Conservation (phyloP, 805 yeast genomes). For the Kregervanrija fluxuum region DNA sequence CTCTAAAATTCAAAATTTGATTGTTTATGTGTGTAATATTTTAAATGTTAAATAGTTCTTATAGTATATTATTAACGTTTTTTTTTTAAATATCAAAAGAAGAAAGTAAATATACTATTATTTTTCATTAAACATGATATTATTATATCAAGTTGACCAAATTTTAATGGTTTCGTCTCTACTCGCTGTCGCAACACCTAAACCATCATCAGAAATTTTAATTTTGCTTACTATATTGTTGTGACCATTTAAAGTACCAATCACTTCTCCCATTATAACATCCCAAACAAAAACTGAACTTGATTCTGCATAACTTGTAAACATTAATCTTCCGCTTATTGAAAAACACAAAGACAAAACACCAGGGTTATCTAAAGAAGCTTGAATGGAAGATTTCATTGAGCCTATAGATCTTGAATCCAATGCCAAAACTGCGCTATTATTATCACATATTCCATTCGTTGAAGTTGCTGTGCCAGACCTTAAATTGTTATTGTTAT, state of each 20-base stretch:
- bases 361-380: conserved; percentile 53
- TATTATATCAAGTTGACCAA: conserved; percentile 38
- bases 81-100: not conserved
- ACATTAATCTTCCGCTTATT: conserved; percentile 64
- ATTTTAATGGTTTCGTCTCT: conserved; percentile 71
- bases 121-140: not conserved
- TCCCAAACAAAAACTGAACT: conserved; percentile 74
- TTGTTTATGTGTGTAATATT: not conserved
- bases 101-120: not conserved
- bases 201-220: conserved; percentile 63
- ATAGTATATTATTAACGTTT: not conserved
- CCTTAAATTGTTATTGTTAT: conserved; percentile 4
- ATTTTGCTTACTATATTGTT: conserved; percentile 55
- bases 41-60: too few species aligned
- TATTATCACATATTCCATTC: conserved; percentile 2
- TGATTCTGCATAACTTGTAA: conserved; percentile 67
- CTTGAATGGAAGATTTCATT: conserved; percentile 22
- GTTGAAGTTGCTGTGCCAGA: conserved; percentile 10
- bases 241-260: conserved; percentile 65
- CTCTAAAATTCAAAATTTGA: not conserved
- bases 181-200: conserved; percentile 69
- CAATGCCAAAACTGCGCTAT: conserved; percentile 1
- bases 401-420: conserved; percentile 19
- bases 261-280: conserved; percentile 51
- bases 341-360: conserved; percentile 69